phyloP scores from a whole-genome alignment of 345 rosid species.

The Hypericum perforatum region DNA sequence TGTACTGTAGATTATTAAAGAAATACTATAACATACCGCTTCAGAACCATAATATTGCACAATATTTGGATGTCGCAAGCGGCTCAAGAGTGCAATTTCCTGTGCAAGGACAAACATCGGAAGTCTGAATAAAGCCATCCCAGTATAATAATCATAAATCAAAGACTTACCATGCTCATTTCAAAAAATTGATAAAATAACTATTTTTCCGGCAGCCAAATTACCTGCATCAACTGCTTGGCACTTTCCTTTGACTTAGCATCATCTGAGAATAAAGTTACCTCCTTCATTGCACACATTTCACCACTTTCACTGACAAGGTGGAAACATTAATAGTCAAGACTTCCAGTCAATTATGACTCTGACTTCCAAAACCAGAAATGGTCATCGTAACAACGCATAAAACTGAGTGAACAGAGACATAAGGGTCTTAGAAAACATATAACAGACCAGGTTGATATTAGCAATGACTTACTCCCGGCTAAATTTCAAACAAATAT shows the following conservation, averaged over 20 bases:
- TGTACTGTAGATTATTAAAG: no score
- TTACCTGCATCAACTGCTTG: conserved; percentile 53
- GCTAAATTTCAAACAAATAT: no score
- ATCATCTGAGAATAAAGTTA: conserved; percentile 45
- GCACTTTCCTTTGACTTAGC: conserved; percentile 60
- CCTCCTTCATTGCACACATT: conserved; percentile 69
- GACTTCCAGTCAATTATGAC: background rate
- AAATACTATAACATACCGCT: conserved; percentile 25
- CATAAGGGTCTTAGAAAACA: no score
- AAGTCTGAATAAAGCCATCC: conserved; percentile 1
- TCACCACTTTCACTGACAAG: conserved; percentile 45
- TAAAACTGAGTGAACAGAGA: no score
- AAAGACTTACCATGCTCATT: background rate
- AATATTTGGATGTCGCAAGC: conserved; percentile 58
- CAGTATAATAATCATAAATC: background rate
- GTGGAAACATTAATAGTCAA: conserved; percentile 9
- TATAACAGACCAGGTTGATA: no score
- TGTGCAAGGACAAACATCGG: conserved; percentile 19
- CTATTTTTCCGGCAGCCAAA: background rate
- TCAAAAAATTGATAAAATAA: background rate
- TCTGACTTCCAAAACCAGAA: background rate
- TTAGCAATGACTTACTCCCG: no score
- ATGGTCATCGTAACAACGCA: no score
- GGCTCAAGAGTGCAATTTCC: conserved; percentile 63
- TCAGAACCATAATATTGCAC: conserved; percentile 77